These are phyloP conservation scores for Clavispora vitiphila DNA, from an alignment of 805 yeast species.

Conservation along the genomic window DNA sequence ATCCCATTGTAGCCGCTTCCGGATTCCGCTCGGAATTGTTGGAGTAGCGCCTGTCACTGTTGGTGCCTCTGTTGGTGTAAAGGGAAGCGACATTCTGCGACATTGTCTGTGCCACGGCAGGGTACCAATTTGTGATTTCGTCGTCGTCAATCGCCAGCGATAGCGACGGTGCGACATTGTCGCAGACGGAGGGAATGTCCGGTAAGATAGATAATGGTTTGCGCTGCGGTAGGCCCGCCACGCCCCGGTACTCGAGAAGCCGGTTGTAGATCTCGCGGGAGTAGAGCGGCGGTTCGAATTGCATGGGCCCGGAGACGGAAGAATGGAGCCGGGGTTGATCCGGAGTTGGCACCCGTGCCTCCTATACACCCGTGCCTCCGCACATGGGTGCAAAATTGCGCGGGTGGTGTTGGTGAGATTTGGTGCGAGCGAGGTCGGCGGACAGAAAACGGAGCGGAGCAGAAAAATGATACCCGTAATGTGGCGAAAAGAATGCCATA, in stretches of 20 bases:
- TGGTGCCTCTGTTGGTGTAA: neutral
- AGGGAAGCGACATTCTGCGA: neutral
- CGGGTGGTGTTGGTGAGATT: too few species aligned
- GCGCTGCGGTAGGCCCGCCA: neutral
- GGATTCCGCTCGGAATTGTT: constrained; percentile 8
- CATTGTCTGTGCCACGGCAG: neutral
- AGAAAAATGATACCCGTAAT: too few species aligned
- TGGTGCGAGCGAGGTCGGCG: too few species aligned
- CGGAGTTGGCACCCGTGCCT: neutral
- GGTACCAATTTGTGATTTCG: neutral
- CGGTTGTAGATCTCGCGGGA: neutral
- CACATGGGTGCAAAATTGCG: too few species aligned
- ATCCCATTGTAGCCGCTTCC: neutral
- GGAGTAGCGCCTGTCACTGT: constrained; percentile 11
- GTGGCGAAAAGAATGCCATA: neutral
- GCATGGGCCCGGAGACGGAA: neutral
- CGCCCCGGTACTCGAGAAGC: constrained; percentile 1
- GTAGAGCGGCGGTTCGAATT: neutral
- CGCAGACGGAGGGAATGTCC: neutral
- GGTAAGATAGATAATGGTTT: neutral
- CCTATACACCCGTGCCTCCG: neutral
- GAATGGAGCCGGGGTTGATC: neutral
- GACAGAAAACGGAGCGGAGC: neutral
- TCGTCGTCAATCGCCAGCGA: neutral
- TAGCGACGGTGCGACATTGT: neutral